phyloP scores from a whole-genome alignment of 2,329 filamentous ascomycete species.

The Coniella lustricola region DNA sequence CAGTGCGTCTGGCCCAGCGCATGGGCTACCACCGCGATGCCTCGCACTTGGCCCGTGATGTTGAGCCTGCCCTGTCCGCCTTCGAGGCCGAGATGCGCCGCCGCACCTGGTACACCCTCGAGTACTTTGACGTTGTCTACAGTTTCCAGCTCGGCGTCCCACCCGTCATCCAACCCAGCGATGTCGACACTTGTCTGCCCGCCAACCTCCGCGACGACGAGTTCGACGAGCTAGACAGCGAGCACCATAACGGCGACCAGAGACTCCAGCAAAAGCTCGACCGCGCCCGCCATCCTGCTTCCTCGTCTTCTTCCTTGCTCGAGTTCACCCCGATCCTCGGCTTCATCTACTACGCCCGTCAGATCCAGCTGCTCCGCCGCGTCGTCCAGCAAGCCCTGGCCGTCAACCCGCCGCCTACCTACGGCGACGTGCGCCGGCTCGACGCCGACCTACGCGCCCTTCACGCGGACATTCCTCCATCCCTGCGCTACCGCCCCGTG shows the following conservation, averaged over 20 bases:
- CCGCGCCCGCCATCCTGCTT: too few relatives aligned
- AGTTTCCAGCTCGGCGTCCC: conserved; percentile 27
- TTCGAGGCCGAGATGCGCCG: conserved; percentile 47
- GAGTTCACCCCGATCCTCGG: conserved; percentile 38
- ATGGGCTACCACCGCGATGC: conserved; percentile 46
- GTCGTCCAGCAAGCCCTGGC: conserved; percentile 35
- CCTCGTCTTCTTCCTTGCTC: conserved; percentile 7
- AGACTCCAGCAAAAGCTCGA: conserved; percentile 33
- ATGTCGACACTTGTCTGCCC: conserved; percentile 38
- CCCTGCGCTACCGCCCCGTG: conserved; percentile 20
- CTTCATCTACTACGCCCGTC: conserved; percentile 34
- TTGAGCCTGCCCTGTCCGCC: conserved; percentile 27
- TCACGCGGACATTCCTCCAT: conserved; percentile 26
- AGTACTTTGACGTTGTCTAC: conserved; percentile 12
- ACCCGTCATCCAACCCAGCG: conserved; percentile 37
- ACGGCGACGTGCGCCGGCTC: conserved; percentile 31
- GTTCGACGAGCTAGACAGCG: conserved; percentile 40
- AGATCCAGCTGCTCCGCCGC: conserved; percentile 36
- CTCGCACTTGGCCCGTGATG: conserved; percentile 29
- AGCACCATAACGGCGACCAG: conserved; percentile 30
- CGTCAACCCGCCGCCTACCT: conserved; percentile 25
- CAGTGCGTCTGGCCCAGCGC: conserved; percentile 42
- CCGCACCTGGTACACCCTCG: conserved; percentile 37
- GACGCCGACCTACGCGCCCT: conserved; percentile 29
- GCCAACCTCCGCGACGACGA: conserved; percentile 42